These are phyloP conservation scores for Trametes pubescens DNA, from an alignment of 1,284 basidiomycete species.

Conservation along the genomic window DNA sequence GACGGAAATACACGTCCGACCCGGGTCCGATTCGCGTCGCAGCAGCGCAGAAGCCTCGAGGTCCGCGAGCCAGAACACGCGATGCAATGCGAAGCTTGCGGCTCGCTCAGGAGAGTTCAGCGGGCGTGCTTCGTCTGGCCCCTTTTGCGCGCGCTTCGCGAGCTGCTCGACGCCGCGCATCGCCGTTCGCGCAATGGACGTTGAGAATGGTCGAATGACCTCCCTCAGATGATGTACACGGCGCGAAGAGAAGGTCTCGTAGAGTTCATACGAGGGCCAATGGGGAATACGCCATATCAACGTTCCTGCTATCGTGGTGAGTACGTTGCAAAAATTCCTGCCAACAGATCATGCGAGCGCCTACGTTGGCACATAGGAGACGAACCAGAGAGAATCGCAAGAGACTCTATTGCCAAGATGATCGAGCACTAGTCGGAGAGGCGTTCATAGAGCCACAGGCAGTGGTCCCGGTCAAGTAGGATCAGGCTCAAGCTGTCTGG, in stretches of 20 bases:
- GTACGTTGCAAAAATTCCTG: no score
- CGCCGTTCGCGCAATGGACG: not conserved
- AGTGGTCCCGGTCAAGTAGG: not conserved
- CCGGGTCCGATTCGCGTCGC: slow-evolving; percentile 15
- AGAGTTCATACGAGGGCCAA: no score
- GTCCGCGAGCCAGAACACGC: not conserved
- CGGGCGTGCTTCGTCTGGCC: slow-evolving; percentile 3
- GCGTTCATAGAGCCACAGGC: not conserved
- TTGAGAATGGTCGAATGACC: no score
- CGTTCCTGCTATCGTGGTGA: no score
- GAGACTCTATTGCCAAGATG: not conserved
- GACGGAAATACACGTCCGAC: slow-evolving; percentile 14
- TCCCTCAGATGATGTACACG: not conserved
- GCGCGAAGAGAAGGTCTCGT: not conserved
- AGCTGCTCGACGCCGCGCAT: slow-evolving; percentile 8
- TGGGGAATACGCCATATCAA: no score
- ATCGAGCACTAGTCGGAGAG: not conserved
- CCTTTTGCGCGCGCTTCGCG: slow-evolving; percentile 9
- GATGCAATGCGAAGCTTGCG: not conserved
- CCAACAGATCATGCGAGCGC: no score
- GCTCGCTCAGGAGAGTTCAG: not conserved
- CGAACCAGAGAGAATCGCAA: not conserved
- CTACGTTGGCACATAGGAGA: no score
- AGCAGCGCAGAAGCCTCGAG: slow-evolving; percentile 8
- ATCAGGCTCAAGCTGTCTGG: not conserved